phyloP scores from a whole-genome alignment of 148 eudicot species.

The Cornus florida region DNA sequence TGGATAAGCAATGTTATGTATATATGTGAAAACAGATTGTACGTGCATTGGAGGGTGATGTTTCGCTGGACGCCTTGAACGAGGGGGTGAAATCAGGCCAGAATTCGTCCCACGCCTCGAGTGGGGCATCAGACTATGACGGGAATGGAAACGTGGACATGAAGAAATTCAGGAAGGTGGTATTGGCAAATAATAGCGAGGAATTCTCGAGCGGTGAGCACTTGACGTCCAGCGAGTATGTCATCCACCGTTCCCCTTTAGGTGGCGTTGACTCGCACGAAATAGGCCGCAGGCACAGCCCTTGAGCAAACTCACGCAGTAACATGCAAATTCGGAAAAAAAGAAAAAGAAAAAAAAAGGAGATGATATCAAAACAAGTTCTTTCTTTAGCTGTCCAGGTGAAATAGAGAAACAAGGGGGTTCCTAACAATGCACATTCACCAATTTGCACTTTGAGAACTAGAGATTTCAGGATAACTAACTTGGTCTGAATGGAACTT shows the following conservation, averaged over 20 bases:
- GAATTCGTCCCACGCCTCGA: slow-evolving; percentile 22
- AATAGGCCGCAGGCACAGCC: background rate
- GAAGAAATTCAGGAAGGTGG: slow-evolving; percentile 28
- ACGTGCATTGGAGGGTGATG: slow-evolving; percentile 79
- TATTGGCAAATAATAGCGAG: slow-evolving; percentile 23
- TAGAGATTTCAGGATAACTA: too few species aligned
- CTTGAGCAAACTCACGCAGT: background rate
- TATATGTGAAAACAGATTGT: slow-evolving; percentile 46
- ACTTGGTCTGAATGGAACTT: too few species aligned
- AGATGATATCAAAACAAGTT: background rate
- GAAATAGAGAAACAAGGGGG: background rate
- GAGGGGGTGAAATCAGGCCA: slow-evolving; percentile 30
- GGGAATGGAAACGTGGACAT: slow-evolving; percentile 29
- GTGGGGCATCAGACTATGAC: slow-evolving; percentile 47
- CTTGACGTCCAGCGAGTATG: slow-evolving; percentile 25
- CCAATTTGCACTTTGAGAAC: background rate
- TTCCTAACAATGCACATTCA: background rate
- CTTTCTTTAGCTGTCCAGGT: background rate
- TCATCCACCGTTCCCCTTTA: background rate
- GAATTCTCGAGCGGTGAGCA: slow-evolving; percentile 59
- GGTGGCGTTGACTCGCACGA: background rate
- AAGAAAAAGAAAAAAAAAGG: background rate
- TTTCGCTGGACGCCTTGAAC: slow-evolving; percentile 58
- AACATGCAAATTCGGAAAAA: background rate
- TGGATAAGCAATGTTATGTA: too few species aligned